Conservation (phyloP, 495 filamentous ascomycete genomes). For the Xylaria telfairii region DNA sequence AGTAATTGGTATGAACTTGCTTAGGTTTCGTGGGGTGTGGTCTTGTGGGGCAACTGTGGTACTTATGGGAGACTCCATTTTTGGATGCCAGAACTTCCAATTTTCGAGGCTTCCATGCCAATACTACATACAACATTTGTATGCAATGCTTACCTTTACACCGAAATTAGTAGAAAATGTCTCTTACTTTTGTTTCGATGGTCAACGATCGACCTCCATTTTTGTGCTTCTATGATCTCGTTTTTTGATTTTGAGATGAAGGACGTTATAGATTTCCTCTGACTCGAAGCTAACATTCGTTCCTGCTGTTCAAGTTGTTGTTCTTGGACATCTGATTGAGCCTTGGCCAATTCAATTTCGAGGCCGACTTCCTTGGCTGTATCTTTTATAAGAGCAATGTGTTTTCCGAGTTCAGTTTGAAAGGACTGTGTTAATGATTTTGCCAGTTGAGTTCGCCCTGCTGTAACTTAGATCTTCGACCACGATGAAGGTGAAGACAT, state of each 20-base stretch:
- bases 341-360: neutral
- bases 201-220: neutral
- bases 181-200: neutral
- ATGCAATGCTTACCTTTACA: too few species aligned
- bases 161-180: too few species aligned
- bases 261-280: neutral
- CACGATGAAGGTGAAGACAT: neutral
- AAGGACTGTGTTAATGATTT: conserved; percentile 1
- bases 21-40: too few species aligned
- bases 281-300: neutral
- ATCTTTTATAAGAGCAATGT: neutral
- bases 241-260: neutral
- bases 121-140: too few species aligned
- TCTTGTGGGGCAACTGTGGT: too few species aligned
- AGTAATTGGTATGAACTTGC: too few species aligned
- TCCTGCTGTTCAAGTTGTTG: neutral
- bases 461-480: neutral
- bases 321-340: neutral
- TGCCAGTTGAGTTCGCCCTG: neutral
- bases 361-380: neutral
- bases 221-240: neutral
- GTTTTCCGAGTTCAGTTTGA: neutral
- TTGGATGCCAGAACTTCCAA: too few species aligned
- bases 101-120: too few species aligned
- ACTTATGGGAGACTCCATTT: too few species aligned